Percentiles rank a stretch among this genome's conserved stretches.
Conservation (phyloP, 768 basidiomycete genomes). For the Lactarius sp. region DNA sequence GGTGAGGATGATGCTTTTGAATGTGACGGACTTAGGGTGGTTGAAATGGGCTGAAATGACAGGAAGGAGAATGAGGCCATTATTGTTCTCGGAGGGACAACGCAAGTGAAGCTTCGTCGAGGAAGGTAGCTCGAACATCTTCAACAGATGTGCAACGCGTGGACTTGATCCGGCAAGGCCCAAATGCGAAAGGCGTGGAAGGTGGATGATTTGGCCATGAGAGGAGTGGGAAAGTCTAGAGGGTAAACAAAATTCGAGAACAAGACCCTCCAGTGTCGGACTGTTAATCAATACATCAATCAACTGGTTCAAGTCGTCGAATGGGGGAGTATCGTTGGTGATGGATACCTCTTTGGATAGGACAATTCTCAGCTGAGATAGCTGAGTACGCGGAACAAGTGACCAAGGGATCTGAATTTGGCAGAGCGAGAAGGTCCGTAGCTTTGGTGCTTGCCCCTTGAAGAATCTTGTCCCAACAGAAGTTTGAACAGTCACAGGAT, state of each 20-base stretch:
- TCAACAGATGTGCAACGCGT: constrained; percentile 4
- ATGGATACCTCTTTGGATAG: background rate
- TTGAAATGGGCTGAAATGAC: constrained; percentile 1
- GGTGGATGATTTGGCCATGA: background rate
- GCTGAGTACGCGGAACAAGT: constrained; percentile 3
- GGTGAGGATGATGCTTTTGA: background rate
- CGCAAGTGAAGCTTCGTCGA: constrained; percentile 1
- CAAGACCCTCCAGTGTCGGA: constrained; percentile 4
- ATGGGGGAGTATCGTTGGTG: background rate
- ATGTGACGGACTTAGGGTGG: background rate
- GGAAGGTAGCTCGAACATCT: background rate
- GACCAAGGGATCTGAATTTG: constrained; percentile 2
- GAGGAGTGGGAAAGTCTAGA: background rate
- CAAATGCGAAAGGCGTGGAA: constrained; percentile 8
- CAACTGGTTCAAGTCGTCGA: background rate
- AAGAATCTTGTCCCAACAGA: background rate
- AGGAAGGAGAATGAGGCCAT: constrained; percentile 3
- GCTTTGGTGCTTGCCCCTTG: constrained; percentile 2
- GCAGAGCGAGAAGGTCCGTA: constrained; percentile 1
- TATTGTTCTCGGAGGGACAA: background rate
- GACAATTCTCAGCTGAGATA: constrained; percentile 5
- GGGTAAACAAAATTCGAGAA: constrained; percentile 7
- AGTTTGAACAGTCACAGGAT: background rate
- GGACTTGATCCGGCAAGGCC: constrained; percentile 1
- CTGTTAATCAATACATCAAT: constrained; percentile 1